phyloP scores from a whole-genome alignment of 805 yeast species.

The Scheffersomyces ergatensis region DNA sequence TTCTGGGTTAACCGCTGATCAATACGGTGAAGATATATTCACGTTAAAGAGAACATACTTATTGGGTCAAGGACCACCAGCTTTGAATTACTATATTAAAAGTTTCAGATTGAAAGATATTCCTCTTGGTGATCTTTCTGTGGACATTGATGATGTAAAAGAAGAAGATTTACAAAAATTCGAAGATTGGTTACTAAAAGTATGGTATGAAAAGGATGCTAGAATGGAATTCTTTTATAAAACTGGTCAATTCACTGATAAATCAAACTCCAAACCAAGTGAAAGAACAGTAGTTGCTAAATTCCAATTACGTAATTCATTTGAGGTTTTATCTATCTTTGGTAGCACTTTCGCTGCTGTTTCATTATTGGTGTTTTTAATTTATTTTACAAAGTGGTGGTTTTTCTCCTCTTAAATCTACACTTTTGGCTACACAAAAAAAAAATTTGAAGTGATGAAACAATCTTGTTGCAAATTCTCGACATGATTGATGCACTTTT shows the following conservation, averaged over 20 bases:
- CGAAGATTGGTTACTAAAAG: slow-evolving; percentile 68
- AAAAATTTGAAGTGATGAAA: too few species aligned
- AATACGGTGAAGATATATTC: slow-evolving; percentile 76
- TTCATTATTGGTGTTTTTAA: not conserved
- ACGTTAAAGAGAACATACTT: slow-evolving; percentile 63
- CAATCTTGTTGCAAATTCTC: too few species aligned
- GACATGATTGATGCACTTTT: too few species aligned
- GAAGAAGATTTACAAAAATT: slow-evolving; percentile 49
- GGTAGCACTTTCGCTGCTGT: slow-evolving; percentile 5
- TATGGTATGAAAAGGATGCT: slow-evolving; percentile 79
- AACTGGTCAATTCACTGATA: slow-evolving; percentile 48
- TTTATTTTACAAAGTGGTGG: not conserved
- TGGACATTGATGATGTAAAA: slow-evolving; percentile 40
- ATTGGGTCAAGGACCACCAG: slow-evolving; percentile 68
- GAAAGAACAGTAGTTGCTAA: slow-evolving; percentile 19
- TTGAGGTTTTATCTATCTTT: slow-evolving; percentile 13
- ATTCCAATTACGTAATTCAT: slow-evolving; percentile 17
- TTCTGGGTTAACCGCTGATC: slow-evolving; percentile 59
- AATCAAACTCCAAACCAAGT: slow-evolving; percentile 11
- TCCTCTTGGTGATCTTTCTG: slow-evolving; percentile 47
- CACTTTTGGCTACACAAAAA: too few species aligned
- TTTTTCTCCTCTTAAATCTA: not conserved
- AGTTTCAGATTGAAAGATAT: slow-evolving; percentile 57
- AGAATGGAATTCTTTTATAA: slow-evolving; percentile 61
- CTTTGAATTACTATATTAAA: slow-evolving; percentile 64